A percentile compares a stretch with the other conserved stretches of the same genome.
These are phyloP conservation scores for Tinospora cordifolia DNA, from an alignment of 164 flowering plant species.

Conservation along the genomic window DNA sequence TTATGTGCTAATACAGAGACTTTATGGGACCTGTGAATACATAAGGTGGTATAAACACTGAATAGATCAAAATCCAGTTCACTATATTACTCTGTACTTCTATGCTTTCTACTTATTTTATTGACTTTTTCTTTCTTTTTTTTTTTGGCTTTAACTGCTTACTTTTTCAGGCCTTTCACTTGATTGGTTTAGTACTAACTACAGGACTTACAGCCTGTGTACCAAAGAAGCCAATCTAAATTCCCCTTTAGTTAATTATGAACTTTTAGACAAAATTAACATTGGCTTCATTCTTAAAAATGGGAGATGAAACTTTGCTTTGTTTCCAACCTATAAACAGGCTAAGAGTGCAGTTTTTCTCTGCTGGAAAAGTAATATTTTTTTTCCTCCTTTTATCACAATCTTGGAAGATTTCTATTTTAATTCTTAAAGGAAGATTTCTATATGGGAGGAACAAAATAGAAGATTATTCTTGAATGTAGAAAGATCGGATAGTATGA, in stretches of 20 bases:
- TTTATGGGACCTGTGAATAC: conserved; percentile 53
- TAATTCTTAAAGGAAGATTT: no score
- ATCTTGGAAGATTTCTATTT: no score
- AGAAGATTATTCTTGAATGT: no score
- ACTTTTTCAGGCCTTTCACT: not conserved
- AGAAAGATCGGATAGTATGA: no score
- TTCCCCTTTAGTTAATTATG: no score
- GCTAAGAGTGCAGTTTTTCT: not conserved
- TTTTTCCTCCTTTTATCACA: no score
- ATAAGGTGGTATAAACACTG: conserved; percentile 47
- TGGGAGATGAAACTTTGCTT: not conserved
- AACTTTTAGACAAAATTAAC: not conserved
- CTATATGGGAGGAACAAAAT: no score
- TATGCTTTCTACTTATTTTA: conserved; percentile 3
- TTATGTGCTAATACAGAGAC: conserved; percentile 47
- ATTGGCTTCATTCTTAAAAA: not conserved
- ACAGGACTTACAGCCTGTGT: no score
- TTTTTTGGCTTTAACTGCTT: no score
- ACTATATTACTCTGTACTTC: conserved; percentile 9
- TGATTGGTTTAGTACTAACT: no score
- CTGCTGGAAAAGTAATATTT: not conserved
- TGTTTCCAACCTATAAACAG: not conserved
- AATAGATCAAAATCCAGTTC: conserved; percentile 29
- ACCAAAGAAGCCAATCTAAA: no score
- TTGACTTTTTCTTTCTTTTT: not conserved